These are phyloP conservation scores for Cyclotella atomus DNA, from an alignment of 108 stramenopile species.

Conservation along the genomic window DNA sequence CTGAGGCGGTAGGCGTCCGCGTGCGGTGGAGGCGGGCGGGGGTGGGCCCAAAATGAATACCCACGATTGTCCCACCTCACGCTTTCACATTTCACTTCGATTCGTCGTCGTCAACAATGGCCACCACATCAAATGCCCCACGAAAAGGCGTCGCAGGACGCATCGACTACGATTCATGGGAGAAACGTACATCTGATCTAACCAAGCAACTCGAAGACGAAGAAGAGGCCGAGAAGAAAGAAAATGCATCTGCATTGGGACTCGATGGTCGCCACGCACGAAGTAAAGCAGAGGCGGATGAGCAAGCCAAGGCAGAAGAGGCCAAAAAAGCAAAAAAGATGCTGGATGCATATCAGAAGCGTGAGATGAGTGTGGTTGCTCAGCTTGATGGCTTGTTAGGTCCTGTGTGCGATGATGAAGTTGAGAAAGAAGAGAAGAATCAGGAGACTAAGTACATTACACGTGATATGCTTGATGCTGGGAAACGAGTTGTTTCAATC, in stretches of 20 bases:
- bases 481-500: conserved; percentile 75
- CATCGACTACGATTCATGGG: conserved; percentile 78
- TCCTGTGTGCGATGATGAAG: conserved; percentile 31
- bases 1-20: no score
- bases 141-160: conserved; percentile 70
- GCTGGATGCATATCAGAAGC: conserved; percentile 71
- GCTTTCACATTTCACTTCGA: no score
- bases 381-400: conserved; percentile 54
- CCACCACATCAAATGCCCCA: conserved; percentile 13
- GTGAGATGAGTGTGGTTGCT: conserved; percentile 63
- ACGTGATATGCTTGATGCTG: conserved; percentile 81
- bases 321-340: conserved; percentile 59
- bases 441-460: conserved; percentile 60
- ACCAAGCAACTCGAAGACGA: conserved; percentile 59
- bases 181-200: conserved; percentile 65
- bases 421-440: conserved; percentile 13
- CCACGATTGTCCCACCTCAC: no score
- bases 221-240: conserved; percentile 58
- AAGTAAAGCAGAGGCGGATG: conserved; percentile 76
- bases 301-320: conserved; percentile 73
- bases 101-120: background rate
- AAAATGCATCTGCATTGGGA: conserved; percentile 56
- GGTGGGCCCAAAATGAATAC: no score
- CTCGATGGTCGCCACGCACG: conserved; percentile 79
- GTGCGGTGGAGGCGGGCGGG: no score